Base-by-base conservation (phyloP, 1,284 basidiomycete species). In the Veloporphyrellus conicus region DNA sequence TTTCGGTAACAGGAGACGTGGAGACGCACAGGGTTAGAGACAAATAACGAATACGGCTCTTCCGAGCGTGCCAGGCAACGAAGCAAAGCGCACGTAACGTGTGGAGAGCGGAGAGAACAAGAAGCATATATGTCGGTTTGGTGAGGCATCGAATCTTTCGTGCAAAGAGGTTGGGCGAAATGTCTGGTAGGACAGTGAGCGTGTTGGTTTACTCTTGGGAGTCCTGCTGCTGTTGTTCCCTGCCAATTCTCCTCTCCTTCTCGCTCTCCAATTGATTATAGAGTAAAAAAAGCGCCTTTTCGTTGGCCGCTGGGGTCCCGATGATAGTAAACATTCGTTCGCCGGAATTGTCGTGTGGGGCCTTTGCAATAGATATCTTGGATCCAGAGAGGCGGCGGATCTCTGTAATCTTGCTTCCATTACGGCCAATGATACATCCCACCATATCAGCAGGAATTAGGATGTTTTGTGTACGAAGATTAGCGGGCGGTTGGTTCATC, bases 321-420 rank as follows among this genome's bases (percentile, higher is more conserved):
- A 97, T 82, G 66, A 99, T 98, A 51, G 96, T 97, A 73, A 99
- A 99, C 94, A 99, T 97, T 59, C 95, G 81, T 74, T 99, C 95
- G 59, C 95, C 95, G 43, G 93, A 93, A 64, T 98, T 96, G 64
- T 98, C 95, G 64, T 99, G 95, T 19, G 95, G 93, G 43, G 92
- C 89, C 74, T 99, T 99, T 60, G 95, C 96, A 61, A 99, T 99
- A 49, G 88, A 92, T 68, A 99, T 99, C 71, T 93, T 91, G 57
- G 90, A 94, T 38, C 95, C 95, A 53, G 91, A 94, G 47, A 98
- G 79, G 49, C 95, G 88, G 59, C 95, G 89, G 68, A 99, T 99
- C 72, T 99, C 95, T 50, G 94, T 97, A 61, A 99, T 99, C 78
- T 98, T 99, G 60, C 90, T 89, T 29, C 95, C 95, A 63, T 89